Evolutionary conservation across 441 rosid species (phyloP).

Genomic region (Pelargonium australe): DNA sequence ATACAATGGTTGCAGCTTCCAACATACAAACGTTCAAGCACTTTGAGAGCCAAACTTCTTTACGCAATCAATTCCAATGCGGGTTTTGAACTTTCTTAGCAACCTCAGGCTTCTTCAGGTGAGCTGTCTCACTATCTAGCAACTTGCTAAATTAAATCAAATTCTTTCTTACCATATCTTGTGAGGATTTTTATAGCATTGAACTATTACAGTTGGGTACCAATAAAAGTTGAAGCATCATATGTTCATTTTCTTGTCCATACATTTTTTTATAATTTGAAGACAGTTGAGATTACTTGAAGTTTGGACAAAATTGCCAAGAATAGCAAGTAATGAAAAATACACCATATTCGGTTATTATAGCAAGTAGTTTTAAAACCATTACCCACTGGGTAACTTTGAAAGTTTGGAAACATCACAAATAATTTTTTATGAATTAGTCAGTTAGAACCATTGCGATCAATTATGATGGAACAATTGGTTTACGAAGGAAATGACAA

Average conservation of each 20-base stretch:
- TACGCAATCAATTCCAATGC: constrained; percentile 96
- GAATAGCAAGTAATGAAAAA: neutral
- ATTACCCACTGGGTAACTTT: neutral
- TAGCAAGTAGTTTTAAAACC: neutral
- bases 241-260: constrained; percentile 8
- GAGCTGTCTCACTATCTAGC: constrained; percentile 9
- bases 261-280: neutral
- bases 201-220: neutral
- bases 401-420: too few relatives aligned
- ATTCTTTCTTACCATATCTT: neutral
- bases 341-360: neutral
- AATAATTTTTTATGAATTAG: too few relatives aligned
- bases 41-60: constrained; percentile 82
- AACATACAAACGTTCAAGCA: constrained; percentile 80
- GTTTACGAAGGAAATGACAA: neutral
- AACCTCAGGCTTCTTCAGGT: constrained; percentile 31
- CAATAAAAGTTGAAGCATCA: neutral
- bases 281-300: neutral
- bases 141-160: neutral
- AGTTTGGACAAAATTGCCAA: neutral
- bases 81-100: constrained; percentile 95
- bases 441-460: neutral
- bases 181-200: neutral
- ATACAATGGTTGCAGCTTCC: constrained; percentile 70
- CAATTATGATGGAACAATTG: neutral